phyloP scores from a whole-genome alignment of 2,329 filamentous ascomycete species.

The Monilinia aucupariae region DNA sequence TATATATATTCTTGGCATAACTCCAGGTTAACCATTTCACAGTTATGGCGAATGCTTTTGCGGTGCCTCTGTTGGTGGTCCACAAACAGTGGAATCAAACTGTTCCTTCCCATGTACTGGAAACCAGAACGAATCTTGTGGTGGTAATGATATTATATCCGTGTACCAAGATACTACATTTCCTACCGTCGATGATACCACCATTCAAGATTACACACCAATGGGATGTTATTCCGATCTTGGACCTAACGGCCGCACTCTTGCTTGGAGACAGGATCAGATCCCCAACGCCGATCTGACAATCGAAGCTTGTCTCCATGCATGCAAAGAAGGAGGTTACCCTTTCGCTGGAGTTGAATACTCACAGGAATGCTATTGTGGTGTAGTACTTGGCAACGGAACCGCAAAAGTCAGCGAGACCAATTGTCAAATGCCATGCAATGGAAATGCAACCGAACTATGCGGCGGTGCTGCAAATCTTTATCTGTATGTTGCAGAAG shows the following conservation, averaged over 20 bases:
- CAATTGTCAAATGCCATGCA: conserved; percentile 29
- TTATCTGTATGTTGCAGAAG: conserved; percentile 42
- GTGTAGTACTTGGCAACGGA: conserved; percentile 35
- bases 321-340: conserved; percentile 37
- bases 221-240: conserved; percentile 41
- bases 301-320: conserved; percentile 35
- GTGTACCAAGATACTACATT: conserved; percentile 37
- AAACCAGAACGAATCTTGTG: conserved; percentile 28
- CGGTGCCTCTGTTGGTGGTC: conserved; percentile 35
- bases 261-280: conserved; percentile 34
- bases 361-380: conserved; percentile 41
- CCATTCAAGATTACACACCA: conserved; percentile 32
- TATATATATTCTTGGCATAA: not conserved
- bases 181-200: conserved; percentile 27
- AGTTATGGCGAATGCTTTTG: conserved; percentile 33
- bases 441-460: conserved; percentile 33
- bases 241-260: conserved; percentile 29
- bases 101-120: conserved; percentile 31
- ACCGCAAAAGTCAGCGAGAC: conserved; percentile 24
- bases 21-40: conserved; percentile 12
- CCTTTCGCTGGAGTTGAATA: conserved; percentile 39
- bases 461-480: conserved; percentile 37
- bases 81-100: conserved; percentile 24
- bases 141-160: conserved; percentile 29
- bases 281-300: conserved; percentile 34